Evolutionary conservation across 2,329 filamentous ascomycete genomes (phyloP), one percentile per base, ranked within the genome.

Genomic region (Clarireedia sp.): DNA sequence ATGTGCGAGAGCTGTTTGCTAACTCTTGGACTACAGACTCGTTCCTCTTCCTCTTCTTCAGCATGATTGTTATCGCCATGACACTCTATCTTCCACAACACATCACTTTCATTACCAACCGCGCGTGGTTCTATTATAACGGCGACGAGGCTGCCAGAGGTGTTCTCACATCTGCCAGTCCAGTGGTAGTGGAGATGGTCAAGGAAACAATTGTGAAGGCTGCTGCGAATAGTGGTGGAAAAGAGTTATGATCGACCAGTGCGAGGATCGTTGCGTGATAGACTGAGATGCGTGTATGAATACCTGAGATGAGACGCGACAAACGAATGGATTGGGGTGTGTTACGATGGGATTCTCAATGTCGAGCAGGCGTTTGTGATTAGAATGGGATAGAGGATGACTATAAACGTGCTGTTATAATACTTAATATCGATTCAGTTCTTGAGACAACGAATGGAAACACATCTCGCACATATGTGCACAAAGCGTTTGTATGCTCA

Each of bases 61-160:
- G 87, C 67, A 85, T 97, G 74, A 84, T 94, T 66, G 79, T 89
- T 66, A 90, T 95, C 68, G 94, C 90, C 63, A 85, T 85, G 52
- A 86, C 89, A 61, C 83, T 97, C 62, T 99, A 99, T 77, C 88
- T 99, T 17, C 94, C 94, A 10, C 87, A 95, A 67, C 92, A 97
- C 74, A 75, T 97, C 66, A 79, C 82, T 66, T 86, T 89, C 69
- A 85, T 99, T 65, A 81, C 86, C 68, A 83, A 84, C 69, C 87
- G 92, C 69, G 85, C 90, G 53, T 95, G 89, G 82, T 99, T 96
- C 78, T 99, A 99, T 78, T 89, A 90, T 71, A 85, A 86, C 62
- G 94, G 94, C 63, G 90, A 96, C 68, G 79, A 82, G 64, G 78
- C 77, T 57, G 75, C 62, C 14, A 65, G 63, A 45, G 57, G 49